Base-by-base conservation (phyloP, 2,329 filamentous ascomycete genomes). In the Sporothrix inflata region DNA sequence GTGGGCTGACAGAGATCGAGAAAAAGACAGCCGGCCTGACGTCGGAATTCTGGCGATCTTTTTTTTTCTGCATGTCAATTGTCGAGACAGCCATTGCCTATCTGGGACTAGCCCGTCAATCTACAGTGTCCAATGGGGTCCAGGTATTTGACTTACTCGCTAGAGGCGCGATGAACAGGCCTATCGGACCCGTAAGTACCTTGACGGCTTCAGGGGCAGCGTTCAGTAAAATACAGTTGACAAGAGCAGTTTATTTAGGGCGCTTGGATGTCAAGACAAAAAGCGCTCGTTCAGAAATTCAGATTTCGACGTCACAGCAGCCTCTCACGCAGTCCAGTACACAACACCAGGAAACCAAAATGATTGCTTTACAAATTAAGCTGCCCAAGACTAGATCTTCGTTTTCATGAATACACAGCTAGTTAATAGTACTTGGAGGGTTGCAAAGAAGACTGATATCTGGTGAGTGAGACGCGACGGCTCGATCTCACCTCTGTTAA, bases 21-120 rank as follows among this genome's bases (percentile, higher is more conserved):
- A 16, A 34, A n/a, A 45, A 7, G 61, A 61, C 51, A 57, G 34
- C 21, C 67, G 12, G 60, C 60, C 21, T 16, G 67, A 69, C 51
- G 34, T 70, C 34, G 67, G 30, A 45, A 19, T 60, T 60, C 49
- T 71, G 61, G 51, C 63, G 70, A 71, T 71, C 63, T 66, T 60
- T 71, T 71, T 70, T 70, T 60, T 70, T 53, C 19, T 51, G 42
- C 57, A 55, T 19, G 24, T 61, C 42, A 34, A 66, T 53, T 21
- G 30, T 24, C 7, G 49, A 55, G 47, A 69, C 49, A 57, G 42
- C 45, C 19, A 27, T 65, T 63, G 24, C 57, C 69, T 42, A 27
- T 65, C 14, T 1, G 30, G 57, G 69, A 63, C 57, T 71, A 71
- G 69, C 57, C 5, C 14, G 4, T n/a, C 24, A 45, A 27, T 45